phyloP scores from a whole-genome alignment of 129 eudicot species.

The carrot (Daucus carota) region DNA sequence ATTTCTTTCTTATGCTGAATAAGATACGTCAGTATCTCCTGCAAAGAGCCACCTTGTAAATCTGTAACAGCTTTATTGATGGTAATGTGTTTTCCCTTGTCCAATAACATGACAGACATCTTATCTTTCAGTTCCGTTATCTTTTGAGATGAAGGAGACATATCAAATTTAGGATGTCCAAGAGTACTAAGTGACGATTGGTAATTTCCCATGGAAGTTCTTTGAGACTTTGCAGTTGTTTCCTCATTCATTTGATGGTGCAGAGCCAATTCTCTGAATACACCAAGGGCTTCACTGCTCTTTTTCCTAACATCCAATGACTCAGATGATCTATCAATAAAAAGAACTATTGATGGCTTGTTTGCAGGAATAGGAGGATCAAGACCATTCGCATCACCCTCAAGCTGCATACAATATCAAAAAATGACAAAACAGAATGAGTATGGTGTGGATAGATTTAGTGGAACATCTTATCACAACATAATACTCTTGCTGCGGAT shows the following conservation, averaged over 20 bases:
- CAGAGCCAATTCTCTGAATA: constrained; percentile 62
- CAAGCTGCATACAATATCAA: constrained; percentile 39
- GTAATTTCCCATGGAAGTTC: constrained; percentile 14
- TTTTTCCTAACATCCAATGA: constrained; percentile 38
- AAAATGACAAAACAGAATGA: constrained; percentile 13
- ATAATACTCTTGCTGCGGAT: neutral
- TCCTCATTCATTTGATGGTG: constrained; percentile 19
- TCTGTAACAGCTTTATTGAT: constrained; percentile 44
- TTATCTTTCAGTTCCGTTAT: constrained; percentile 43
- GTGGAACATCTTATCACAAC: neutral
- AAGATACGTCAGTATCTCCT: constrained; percentile 60
- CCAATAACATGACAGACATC: constrained; percentile 52
- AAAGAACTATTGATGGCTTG: constrained; percentile 69
- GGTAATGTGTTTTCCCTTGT: constrained; percentile 57
- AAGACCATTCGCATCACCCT: constrained; percentile 36
- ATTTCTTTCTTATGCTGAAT: constrained; percentile 53
- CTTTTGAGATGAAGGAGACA: constrained; percentile 40
- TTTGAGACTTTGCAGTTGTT: constrained; percentile 26
- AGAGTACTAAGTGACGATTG: constrained; percentile 22
- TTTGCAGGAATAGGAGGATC: constrained; percentile 61
- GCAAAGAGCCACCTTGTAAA: constrained; percentile 63
- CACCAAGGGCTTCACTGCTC: constrained; percentile 59
- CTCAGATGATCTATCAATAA: constrained; percentile 77
- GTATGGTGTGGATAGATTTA: neutral
- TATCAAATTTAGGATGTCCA: constrained; percentile 35